Percentiles rank a stretch among this genome's conserved stretches.
Evolutionary conservation across 768 basidiomycete species (phyloP).

Genomic region (Chiua virens): DNA sequence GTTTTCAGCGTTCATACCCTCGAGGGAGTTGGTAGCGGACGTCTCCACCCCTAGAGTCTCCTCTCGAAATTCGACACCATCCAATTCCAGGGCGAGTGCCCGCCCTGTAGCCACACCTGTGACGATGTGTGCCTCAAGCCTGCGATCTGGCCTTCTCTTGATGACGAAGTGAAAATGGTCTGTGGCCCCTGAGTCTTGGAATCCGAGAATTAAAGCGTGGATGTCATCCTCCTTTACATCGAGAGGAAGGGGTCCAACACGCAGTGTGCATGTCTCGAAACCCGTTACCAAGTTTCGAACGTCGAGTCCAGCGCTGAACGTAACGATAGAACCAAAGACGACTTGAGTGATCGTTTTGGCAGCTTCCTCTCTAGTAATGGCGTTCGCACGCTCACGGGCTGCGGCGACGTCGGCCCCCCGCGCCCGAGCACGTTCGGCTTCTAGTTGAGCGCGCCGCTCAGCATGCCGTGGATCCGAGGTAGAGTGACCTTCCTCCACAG

Average conservation of each 20-base stretch:
- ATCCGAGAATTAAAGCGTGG: slow-evolving; percentile 39
- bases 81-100: slow-evolving; percentile 42
- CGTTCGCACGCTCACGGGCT: slow-evolving; percentile 10
- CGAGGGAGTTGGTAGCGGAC: slow-evolving; percentile 36
- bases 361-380: slow-evolving; percentile 38
- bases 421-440: no score
- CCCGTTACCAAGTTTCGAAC: slow-evolving; percentile 46
- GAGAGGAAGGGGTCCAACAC: slow-evolving; percentile 44
- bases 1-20: slow-evolving; percentile 42
- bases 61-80: slow-evolving; percentile 49
- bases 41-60: slow-evolving; percentile 44
- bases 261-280: slow-evolving; percentile 52
- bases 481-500: background rate
- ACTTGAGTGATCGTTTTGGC: slow-evolving; percentile 40
- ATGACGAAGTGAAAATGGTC: slow-evolving; percentile 35
- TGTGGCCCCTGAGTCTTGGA: slow-evolving; percentile 43
- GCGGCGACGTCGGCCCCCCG: slow-evolving; percentile 15
- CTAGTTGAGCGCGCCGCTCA: background rate
- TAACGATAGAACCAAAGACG: slow-evolving; percentile 49
- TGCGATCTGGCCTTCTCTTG: slow-evolving; percentile 27
- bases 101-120: slow-evolving; percentile 42
- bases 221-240: slow-evolving; percentile 42
- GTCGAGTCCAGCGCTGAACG: slow-evolving; percentile 50
- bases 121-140: slow-evolving; percentile 43
- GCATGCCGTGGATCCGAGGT: background rate